These are phyloP conservation scores for Cystobasidium onofrii DNA, from an alignment of 768 basidiomycete genomes.

Conservation along the genomic window DNA sequence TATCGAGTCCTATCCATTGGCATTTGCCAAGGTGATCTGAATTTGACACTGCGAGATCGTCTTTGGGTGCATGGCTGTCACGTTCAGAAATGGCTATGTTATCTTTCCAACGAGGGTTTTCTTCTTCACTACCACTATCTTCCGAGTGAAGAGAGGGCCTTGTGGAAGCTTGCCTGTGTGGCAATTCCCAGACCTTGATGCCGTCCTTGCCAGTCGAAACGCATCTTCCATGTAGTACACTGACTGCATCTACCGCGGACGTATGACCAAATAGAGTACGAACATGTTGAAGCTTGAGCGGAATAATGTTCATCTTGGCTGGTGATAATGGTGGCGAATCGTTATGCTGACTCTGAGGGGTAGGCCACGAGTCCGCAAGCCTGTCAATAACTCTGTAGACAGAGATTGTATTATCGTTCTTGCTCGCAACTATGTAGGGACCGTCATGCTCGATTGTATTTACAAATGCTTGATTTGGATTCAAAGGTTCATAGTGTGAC, in stretches of 20 bases:
- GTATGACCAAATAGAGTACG: constrained; percentile 24
- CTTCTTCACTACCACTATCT: background rate
- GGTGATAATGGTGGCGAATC: background rate
- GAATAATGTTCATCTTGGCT: constrained; percentile 1
- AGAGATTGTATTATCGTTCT: constrained; percentile 23
- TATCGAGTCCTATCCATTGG: constrained; percentile 27
- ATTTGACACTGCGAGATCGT: background rate
- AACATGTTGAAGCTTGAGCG: constrained; percentile 20
- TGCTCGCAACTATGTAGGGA: constrained; percentile 23
- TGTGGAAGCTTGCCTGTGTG: background rate
- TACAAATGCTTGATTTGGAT: background rate
- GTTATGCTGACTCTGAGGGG: background rate
- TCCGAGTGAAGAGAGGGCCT: background rate
- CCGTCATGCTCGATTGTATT: constrained; percentile 27
- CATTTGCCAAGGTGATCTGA: background rate
- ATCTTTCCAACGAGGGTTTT: background rate
- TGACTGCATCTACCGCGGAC: constrained; percentile 14
- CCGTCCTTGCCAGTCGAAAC: constrained; percentile 19
- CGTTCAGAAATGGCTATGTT: background rate
- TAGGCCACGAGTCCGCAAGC: background rate
- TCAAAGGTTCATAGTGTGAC: background rate
- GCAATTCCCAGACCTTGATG: constrained; percentile 27
- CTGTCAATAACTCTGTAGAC: constrained; percentile 11
- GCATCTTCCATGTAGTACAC: constrained; percentile 19
- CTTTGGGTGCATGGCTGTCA: background rate